Evolutionary conservation across 1,139 yeast species (phyloP).

Genomic region (Scheffersomyces illinoinensis): DNA sequence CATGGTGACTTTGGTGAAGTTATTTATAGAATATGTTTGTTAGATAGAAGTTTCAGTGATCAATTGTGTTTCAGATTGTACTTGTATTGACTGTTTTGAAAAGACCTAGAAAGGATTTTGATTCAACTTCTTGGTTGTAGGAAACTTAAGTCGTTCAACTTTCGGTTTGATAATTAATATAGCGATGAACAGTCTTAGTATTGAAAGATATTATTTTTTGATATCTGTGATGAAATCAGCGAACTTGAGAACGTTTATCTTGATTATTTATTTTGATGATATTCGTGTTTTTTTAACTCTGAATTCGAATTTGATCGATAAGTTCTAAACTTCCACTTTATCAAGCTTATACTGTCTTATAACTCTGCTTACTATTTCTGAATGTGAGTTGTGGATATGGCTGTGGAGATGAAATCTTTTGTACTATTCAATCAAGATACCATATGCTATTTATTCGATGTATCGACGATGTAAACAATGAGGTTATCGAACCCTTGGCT

Average conservation of each 20-base stretch:
- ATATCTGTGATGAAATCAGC: no score
- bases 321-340: neutral
- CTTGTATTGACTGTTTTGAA: neutral
- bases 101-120: no score
- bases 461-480: neutral
- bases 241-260: neutral
- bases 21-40: neutral
- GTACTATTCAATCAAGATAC: neutral
- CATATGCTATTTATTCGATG: neutral
- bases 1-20: slow-evolving; percentile 17
- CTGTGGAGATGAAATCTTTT: neutral
- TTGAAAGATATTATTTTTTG: no score
- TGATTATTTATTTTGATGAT: neutral
- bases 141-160: no score
- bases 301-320: neutral
- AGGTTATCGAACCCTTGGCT: neutral
- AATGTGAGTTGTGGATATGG: neutral
- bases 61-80: neutral
- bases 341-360: no score
- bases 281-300: neutral
- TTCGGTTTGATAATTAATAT: no score
- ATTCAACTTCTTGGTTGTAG: no score
- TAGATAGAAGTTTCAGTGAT: neutral
- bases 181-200: no score
- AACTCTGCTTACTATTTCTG: neutral